Percentiles rank a stretch among this genome's conserved stretches.
Evolutionary conservation across 768 basidiomycete species (phyloP).

Genomic region (Lentinus brumalis): DNA sequence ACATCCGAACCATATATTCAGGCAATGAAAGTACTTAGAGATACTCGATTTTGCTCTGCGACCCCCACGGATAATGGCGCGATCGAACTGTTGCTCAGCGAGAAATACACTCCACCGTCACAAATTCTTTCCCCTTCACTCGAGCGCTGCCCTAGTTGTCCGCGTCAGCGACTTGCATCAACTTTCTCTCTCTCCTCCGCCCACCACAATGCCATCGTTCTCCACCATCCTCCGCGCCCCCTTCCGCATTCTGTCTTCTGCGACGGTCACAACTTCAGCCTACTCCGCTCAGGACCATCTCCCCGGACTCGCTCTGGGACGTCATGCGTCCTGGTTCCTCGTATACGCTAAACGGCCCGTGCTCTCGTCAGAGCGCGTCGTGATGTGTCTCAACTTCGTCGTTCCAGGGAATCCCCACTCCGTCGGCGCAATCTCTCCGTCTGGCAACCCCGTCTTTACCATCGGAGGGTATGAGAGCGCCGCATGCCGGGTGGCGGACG

Average conservation of each 20-base stretch:
- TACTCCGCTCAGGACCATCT: too few relatives aligned
- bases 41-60: too few relatives aligned
- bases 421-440: neutral
- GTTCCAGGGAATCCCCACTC: neutral
- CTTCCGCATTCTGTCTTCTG: neutral
- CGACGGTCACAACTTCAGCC: neutral
- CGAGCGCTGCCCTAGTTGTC: too few relatives aligned
- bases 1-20: too few relatives aligned
- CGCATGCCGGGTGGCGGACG: neutral
- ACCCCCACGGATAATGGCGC: too few relatives aligned
- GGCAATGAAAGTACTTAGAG: too few relatives aligned
- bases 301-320: slow-evolving; percentile 1
- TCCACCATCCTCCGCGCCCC: neutral
- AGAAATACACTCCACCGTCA: too few relatives aligned
- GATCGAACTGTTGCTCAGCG: too few relatives aligned
- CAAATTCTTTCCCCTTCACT: too few relatives aligned
- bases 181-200: too few relatives aligned
- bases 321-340: slow-evolving; percentile 12
- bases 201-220: too few relatives aligned
- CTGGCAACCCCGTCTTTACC: neutral
- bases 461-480: neutral
- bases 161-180: too few relatives aligned
- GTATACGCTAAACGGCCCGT: neutral
- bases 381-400: slow-evolving; percentile 1
- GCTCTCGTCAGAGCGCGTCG: neutral